Conservation (phyloP, 176 grass and related monocot species). For the Musa itinerans region DNA sequence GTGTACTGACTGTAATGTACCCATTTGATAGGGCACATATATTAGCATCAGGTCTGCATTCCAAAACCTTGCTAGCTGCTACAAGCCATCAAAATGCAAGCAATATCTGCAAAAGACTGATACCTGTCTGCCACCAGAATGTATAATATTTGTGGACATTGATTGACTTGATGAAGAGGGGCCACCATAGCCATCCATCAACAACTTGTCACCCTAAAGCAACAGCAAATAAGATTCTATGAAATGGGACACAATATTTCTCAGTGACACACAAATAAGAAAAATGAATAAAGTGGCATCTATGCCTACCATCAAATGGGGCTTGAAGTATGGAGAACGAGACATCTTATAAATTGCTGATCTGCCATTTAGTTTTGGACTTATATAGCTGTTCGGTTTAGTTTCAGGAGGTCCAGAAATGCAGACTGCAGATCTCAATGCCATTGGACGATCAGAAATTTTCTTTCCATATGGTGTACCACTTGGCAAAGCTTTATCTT, state of each 20-base stretch:
- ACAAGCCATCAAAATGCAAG: neutral
- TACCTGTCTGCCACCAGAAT: neutral
- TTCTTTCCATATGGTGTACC: slow-evolving; percentile 18
- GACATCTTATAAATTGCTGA: slow-evolving; percentile 43
- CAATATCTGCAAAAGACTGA: no score
- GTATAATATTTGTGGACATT: neutral
- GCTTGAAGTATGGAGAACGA: slow-evolving; percentile 56
- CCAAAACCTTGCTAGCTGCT: no score
- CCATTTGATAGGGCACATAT: no score
- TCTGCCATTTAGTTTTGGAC: slow-evolving; percentile 26
- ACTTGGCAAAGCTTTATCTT: slow-evolving; percentile 20
- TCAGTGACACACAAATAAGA: neutral
- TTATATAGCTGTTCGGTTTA: slow-evolving; percentile 15
- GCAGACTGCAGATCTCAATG: slow-evolving; percentile 25
- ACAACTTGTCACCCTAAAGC: neutral
- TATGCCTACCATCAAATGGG: slow-evolving; percentile 9
- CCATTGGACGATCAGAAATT: slow-evolving; percentile 14
- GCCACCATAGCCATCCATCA: slow-evolving; percentile 3
- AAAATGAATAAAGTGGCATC: neutral
- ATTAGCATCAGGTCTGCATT: no score
- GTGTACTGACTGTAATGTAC: no score
- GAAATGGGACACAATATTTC: neutral
- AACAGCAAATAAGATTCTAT: neutral
- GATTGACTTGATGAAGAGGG: neutral
- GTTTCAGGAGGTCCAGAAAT: slow-evolving; percentile 17